Evolutionary conservation across 2,329 filamentous ascomycete species (phyloP), one percentile per base, ranked within the genome.

Genomic region (Aspergillus pseudoglaucus): DNA sequence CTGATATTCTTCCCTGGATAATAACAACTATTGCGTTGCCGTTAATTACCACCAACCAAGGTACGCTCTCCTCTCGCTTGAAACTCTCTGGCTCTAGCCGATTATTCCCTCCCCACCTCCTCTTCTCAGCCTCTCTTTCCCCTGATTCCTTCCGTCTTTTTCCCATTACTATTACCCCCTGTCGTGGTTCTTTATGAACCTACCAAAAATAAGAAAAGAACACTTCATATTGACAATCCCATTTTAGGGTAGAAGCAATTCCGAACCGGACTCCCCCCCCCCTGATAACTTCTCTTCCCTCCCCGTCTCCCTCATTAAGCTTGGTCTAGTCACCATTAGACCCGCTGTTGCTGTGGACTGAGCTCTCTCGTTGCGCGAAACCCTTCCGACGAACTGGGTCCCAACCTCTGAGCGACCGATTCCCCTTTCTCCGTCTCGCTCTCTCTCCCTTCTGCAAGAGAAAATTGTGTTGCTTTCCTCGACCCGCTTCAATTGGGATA

Each of bases 291-390:
- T 15, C 42, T 22, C 25, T 46, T 33, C 48, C 30, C 39, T n/a
- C 46, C 30, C 39, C 40, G 42, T 44, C 48, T 43, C 50, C 53
- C 48, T 47, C 54, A 55, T 59, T 57, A 60, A 60, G 58, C 57
- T 57, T 59, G 57, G 57, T 53, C 56, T 56, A 58, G 52, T 58
- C 50, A 50, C 51, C 54, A 50, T 51, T 59, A 55, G 58, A 58
- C 57, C 57, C 57, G 58, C 58, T 47, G 53, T 54, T 56, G 52
- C 57, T 57, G 57, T 57, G 55, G 54, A 57, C 52, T 55, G 47
- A 47, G 47, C 52, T 54, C 45, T 52, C 46, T 50, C 50, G 54
- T 45, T 52, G 54, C 54, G 55, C 53, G 51, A 56, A 55, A 52
- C 40, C 23, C 54, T 59, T 53, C 58, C 54, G 57, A 55, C 53